Evolutionary conservation across 768 basidiomycete species (phyloP).

Genomic region (Multifurca ochricompacta): DNA sequence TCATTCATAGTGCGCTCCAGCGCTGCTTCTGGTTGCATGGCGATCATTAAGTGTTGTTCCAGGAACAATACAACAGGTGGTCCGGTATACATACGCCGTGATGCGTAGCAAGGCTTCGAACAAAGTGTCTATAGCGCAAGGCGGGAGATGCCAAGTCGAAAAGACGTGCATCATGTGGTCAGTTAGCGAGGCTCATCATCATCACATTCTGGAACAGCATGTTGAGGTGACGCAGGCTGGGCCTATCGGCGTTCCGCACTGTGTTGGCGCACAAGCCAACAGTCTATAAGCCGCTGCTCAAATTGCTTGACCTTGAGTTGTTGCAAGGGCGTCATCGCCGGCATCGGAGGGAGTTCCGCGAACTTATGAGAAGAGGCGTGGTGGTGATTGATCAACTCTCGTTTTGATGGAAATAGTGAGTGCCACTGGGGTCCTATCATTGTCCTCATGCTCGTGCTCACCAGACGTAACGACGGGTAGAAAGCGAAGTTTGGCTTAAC

Average conservation of each 20-base stretch:
- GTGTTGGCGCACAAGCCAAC: conserved; percentile 50
- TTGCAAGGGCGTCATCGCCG: conserved; percentile 37
- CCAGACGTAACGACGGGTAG: neutral
- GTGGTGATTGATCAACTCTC: conserved; percentile 23
- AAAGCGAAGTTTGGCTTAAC: too few relatives aligned
- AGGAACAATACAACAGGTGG: conserved; percentile 59
- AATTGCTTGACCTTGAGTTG: conserved; percentile 43
- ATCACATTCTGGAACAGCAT: neutral
- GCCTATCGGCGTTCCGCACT: conserved; percentile 67
- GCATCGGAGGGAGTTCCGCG: conserved; percentile 38
- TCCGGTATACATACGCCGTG: conserved; percentile 47
- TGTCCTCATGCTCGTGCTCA: neutral
- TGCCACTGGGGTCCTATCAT: neutral
- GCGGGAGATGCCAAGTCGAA: conserved; percentile 38
- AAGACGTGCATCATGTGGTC: conserved; percentile 57
- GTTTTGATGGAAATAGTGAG: conserved; percentile 14
- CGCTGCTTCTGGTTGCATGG: neutral
- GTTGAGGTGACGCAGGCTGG: conserved; percentile 50
- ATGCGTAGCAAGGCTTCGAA: conserved; percentile 40
- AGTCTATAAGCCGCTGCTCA: conserved; percentile 41
- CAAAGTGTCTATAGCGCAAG: conserved; percentile 33
- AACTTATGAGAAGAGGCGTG: conserved; percentile 41
- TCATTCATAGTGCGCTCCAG: conserved; percentile 45
- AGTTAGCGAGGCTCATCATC: conserved; percentile 20
- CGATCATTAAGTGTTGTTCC: neutral